Conservation (phyloP, 768 basidiomycete species). For the Russula earlei region DNA sequence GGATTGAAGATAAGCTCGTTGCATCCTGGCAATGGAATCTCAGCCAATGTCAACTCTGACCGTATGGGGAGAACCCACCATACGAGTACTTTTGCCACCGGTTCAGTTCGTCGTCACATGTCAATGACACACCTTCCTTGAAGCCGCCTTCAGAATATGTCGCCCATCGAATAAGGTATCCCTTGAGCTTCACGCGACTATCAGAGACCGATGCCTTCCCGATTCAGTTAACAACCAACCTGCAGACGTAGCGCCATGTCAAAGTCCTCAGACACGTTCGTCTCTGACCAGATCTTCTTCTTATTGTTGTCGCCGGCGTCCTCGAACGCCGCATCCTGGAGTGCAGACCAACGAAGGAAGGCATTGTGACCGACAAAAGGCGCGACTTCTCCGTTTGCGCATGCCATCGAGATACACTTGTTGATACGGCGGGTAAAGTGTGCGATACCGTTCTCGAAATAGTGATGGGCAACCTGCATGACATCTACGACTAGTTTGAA, state of each 20-base stretch:
- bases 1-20: conserved; percentile 84
- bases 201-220: background rate
- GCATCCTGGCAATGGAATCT: conserved; percentile 35
- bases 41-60: background rate
- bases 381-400: conserved; percentile 73
- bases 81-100: conserved; percentile 88
- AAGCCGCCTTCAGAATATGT: conserved; percentile 80
- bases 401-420: conserved; percentile 68
- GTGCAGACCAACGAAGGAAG: conserved; percentile 81
- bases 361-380: conserved; percentile 86
- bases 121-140: conserved; percentile 87
- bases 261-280: conserved; percentile 76
- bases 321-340: conserved; percentile 76
- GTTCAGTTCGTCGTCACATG: conserved; percentile 84
- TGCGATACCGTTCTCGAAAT: conserved; percentile 85
- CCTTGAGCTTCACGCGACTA: conserved; percentile 30
- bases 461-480: conserved; percentile 84
- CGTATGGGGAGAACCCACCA: conserved; percentile 32
- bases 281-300: conserved; percentile 73
- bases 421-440: conserved; percentile 86
- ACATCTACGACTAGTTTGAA: conserved; percentile 42
- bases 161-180: conserved; percentile 77
- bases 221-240: conserved; percentile 9
- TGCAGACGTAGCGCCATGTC: conserved; percentile 68
- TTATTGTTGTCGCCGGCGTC: conserved; percentile 53